phyloP scores from a whole-genome alignment of 441 rosid genomes.

The Jatropha podagrica region DNA sequence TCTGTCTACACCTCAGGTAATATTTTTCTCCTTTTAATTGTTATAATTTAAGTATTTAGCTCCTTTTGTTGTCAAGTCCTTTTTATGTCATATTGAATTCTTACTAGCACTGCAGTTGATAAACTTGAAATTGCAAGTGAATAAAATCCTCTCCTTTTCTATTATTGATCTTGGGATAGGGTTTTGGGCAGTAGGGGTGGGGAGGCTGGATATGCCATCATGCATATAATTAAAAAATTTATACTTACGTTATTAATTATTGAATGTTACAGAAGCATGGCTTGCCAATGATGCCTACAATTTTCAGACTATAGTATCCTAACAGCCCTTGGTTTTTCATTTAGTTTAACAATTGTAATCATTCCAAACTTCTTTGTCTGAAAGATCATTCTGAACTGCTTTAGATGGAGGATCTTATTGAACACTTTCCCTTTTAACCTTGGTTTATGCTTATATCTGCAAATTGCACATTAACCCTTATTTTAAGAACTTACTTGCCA shows the following conservation, averaged over 20 bases:
- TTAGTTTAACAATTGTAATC: not conserved
- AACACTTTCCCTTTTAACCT: not conserved
- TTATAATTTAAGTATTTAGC: not conserved
- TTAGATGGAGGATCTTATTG: not conserved
- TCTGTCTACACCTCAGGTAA: slow-evolving; percentile 81
- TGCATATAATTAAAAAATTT: not conserved
- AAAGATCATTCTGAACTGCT: not conserved
- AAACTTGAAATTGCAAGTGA: not conserved
- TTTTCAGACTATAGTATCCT: not conserved
- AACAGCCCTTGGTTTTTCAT: not conserved
- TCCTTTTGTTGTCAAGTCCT: not conserved
- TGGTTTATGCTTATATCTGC: not conserved
- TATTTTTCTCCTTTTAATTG: slow-evolving; percentile 12
- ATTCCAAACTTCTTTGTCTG: not conserved
- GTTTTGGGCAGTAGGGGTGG: not conserved
- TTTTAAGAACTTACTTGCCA: not conserved
- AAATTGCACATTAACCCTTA: not conserved
- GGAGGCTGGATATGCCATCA: not conserved
- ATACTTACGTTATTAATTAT: not conserved
- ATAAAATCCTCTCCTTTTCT: not conserved
- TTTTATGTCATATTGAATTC: not conserved
- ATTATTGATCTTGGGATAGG: not conserved
- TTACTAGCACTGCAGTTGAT: not conserved
- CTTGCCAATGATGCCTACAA: not conserved
- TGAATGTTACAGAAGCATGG: not conserved